These are phyloP conservation scores for Wickerhamiella dianesei DNA, from an alignment of 805 yeast species.

Conservation along the genomic window DNA sequence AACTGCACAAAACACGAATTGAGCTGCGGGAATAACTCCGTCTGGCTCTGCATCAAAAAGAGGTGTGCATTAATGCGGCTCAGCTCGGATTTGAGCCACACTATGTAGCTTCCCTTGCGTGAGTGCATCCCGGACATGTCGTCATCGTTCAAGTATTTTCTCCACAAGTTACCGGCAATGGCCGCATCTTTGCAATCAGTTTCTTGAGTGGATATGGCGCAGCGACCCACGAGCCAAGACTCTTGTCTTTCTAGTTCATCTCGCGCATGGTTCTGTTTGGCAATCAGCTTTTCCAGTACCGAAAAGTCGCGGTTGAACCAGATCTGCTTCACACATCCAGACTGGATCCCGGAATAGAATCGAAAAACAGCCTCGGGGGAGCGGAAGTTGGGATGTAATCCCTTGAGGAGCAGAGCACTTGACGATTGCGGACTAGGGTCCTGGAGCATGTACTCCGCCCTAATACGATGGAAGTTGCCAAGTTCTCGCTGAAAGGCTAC, in stretches of 20 bases:
- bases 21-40: conserved; percentile 23
- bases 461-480: conserved; percentile 34
- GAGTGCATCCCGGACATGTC: conserved; percentile 26
- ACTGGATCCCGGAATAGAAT: conserved; percentile 36
- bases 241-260: conserved; percentile 31
- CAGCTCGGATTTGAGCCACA: conserved; percentile 49
- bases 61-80: conserved; percentile 53
- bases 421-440: conserved; percentile 13
- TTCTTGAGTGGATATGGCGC: neutral
- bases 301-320: conserved; percentile 45
- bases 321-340: conserved; percentile 41
- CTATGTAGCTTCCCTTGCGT: conserved; percentile 25
- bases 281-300: conserved; percentile 26
- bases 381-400: conserved; percentile 39
- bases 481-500: conserved; percentile 44
- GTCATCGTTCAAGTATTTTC: conserved; percentile 38
- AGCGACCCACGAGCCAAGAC: conserved; percentile 27
- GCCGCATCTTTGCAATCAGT: conserved; percentile 8
- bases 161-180: conserved; percentile 19
- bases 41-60: conserved; percentile 37
- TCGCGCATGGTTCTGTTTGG: conserved; percentile 23
- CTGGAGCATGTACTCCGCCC: conserved; percentile 31
- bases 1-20: conserved; percentile 46
- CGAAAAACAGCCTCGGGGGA: conserved; percentile 39
- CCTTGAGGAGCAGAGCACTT: conserved; percentile 55